Conservation (phyloP, 2,329 filamentous ascomycete species). For the Alternaria gansuensis region DNA sequence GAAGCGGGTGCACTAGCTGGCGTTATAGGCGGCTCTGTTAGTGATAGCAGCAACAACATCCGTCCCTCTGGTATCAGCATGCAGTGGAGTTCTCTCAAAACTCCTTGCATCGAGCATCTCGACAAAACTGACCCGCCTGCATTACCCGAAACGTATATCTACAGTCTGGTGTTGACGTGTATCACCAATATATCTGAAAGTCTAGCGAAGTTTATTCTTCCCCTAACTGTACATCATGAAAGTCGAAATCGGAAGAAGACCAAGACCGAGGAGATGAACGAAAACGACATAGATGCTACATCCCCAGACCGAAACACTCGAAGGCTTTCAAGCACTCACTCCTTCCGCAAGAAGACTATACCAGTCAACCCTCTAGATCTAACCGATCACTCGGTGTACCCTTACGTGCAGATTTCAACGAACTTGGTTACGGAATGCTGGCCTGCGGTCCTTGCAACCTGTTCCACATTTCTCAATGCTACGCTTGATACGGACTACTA, state of each 20-base stretch:
- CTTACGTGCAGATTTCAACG: conserved; percentile 79
- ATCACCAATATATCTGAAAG: conserved; percentile 91
- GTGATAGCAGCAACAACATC: conserved; percentile 67
- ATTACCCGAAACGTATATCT: conserved; percentile 92
- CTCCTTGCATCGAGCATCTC: conserved; percentile 90
- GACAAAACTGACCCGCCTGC: conserved; percentile 87
- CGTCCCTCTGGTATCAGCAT: conserved; percentile 80
- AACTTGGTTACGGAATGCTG: conserved; percentile 89
- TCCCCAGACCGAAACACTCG: conserved; percentile 34
- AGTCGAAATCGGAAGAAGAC: conserved; percentile 54
- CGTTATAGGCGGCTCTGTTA: conserved; percentile 77
- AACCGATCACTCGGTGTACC: conserved; percentile 74
- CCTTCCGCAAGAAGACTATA: conserved; percentile 77
- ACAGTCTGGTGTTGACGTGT: conserved; percentile 86
- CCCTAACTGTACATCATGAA: conserved; percentile 85
- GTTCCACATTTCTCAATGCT: conserved; percentile 93
- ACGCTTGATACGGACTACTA: conserved; percentile 94
- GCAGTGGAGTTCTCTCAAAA: conserved; percentile 88
- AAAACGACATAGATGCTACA: conserved; percentile 33
- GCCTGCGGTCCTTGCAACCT: conserved; percentile 93
- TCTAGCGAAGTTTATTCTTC: conserved; percentile 90
- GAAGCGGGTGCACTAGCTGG: conserved; percentile 89
- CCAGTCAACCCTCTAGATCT: conserved; percentile 84
- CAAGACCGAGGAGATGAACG: conserved; percentile 51
- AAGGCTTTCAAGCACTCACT: conserved; percentile 68